phyloP scores from a whole-genome alignment of 768 basidiomycete species.

The Boletus tylopilopsis region DNA sequence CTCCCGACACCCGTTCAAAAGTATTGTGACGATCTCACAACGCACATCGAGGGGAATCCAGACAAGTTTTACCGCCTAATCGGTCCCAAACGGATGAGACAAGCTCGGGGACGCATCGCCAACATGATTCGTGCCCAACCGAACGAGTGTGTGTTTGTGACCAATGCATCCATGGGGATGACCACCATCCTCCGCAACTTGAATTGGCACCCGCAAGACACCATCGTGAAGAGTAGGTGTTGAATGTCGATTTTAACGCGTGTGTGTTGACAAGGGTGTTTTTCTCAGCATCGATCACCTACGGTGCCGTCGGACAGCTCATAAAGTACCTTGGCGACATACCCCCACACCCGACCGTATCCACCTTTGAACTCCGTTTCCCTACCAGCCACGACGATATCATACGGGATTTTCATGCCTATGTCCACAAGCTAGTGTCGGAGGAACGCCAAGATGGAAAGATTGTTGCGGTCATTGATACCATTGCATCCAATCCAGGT shows the following conservation, averaged over 20 bases:
- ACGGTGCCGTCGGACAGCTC: slow-evolving; percentile 49
- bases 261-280: too few relatives aligned
- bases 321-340: slow-evolving; percentile 53
- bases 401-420: slow-evolving; percentile 41
- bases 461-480: slow-evolving; percentile 68
- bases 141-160: too few relatives aligned
- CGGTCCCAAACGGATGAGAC: slow-evolving; percentile 16
- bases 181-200: too few relatives aligned
- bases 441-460: slow-evolving; percentile 33
- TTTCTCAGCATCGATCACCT: slow-evolving; percentile 57
- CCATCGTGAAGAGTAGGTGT: too few relatives aligned
- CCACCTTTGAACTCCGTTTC: slow-evolving; percentile 48
- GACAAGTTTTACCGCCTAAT: slow-evolving; percentile 44
- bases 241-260: too few relatives aligned
- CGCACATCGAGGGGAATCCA: slow-evolving; percentile 41
- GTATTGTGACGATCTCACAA: neutral
- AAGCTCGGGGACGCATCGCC: slow-evolving; percentile 42
- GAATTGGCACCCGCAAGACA: too few relatives aligned
- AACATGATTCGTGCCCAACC: slow-evolving; percentile 7
- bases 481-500: slow-evolving; percentile 61
- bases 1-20: slow-evolving; percentile 32
- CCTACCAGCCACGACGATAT: slow-evolving; percentile 57
- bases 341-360: slow-evolving; percentile 48
- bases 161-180: too few relatives aligned
- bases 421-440: slow-evolving; percentile 33